These are phyloP conservation scores for Ophiostoma angusticollis DNA, from an alignment of 2,329 filamentous ascomycete genomes.

Conservation along the genomic window DNA sequence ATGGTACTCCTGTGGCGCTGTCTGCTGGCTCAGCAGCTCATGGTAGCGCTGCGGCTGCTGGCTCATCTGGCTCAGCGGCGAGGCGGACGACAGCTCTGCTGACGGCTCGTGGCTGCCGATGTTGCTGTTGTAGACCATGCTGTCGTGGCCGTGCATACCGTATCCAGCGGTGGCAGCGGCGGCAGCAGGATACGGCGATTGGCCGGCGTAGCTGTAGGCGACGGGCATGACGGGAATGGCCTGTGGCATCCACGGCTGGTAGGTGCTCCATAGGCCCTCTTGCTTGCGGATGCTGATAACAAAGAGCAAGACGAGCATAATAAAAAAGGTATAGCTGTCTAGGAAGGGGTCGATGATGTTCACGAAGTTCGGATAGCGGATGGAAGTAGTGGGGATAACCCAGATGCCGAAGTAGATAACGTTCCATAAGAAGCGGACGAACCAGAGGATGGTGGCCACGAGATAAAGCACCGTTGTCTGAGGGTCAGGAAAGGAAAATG, in stretches of 20 bases:
- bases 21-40: too few relatives aligned
- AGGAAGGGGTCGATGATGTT: slow-evolving; percentile 14
- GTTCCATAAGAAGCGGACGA: slow-evolving; percentile 15
- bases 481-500: neutral
- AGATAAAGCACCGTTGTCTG: slow-evolving; percentile 22
- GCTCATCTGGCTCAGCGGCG: too few relatives aligned
- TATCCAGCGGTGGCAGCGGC: too few relatives aligned
- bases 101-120: too few relatives aligned
- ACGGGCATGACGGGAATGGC: neutral
- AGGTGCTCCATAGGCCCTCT: slow-evolving; percentile 17
- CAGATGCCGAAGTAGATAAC: slow-evolving; percentile 12
- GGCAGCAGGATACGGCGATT: neutral
- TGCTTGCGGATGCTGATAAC: slow-evolving; percentile 14
- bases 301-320: slow-evolving; percentile 16
- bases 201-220: neutral
- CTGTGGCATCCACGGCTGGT: slow-evolving; percentile 11
- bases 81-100: too few relatives aligned
- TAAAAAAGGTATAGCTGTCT: slow-evolving; percentile 12
- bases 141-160: neutral
- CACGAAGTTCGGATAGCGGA: neutral
- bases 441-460: slow-evolving; percentile 20
- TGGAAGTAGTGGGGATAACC: neutral
- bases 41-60: too few relatives aligned
- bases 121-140: neutral
- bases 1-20: neutral